Conservation (phyloP, 495 filamentous ascomycete species). For the Rhypophila decipiens region DNA sequence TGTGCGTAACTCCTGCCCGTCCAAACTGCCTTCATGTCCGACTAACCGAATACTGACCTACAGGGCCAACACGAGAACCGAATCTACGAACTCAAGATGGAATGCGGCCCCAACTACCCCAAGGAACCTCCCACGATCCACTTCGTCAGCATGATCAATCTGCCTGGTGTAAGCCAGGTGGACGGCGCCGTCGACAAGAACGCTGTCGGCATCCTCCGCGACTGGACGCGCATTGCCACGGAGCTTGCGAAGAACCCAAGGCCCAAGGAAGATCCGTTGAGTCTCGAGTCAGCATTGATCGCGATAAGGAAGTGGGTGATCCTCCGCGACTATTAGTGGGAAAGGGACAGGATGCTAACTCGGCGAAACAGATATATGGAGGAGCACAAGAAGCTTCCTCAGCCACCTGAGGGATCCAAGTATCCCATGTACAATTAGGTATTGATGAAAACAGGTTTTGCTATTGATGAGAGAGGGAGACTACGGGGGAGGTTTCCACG, state of each 20-base stretch:
- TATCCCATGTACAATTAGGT: conserved; percentile 47
- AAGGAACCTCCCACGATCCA: conserved; percentile 81
- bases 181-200: conserved; percentile 81
- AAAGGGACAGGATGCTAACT: conserved; percentile 15
- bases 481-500: no score
- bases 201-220: conserved; percentile 72
- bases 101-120: conserved; percentile 87
- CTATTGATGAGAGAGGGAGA: no score
- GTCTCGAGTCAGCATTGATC: conserved; percentile 49
- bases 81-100: conserved; percentile 96
- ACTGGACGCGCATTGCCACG: conserved; percentile 86
- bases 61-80: conserved; percentile 98
- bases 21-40: conserved; percentile 4
- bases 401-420: conserved; percentile 82
- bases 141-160: conserved; percentile 89
- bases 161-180: conserved; percentile 78
- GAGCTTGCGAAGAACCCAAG: conserved; percentile 53
- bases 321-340: no score
- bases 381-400: conserved; percentile 91
- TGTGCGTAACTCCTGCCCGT: conserved; percentile 40
- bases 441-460: no score
- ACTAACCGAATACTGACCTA: background rate
- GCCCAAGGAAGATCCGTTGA: conserved; percentile 30
- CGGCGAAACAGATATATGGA: conserved; percentile 75
- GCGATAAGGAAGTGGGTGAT: conserved; percentile 22